Conservation (phyloP, 768 basidiomycete genomes). For the Pulveroboletus sp. region DNA sequence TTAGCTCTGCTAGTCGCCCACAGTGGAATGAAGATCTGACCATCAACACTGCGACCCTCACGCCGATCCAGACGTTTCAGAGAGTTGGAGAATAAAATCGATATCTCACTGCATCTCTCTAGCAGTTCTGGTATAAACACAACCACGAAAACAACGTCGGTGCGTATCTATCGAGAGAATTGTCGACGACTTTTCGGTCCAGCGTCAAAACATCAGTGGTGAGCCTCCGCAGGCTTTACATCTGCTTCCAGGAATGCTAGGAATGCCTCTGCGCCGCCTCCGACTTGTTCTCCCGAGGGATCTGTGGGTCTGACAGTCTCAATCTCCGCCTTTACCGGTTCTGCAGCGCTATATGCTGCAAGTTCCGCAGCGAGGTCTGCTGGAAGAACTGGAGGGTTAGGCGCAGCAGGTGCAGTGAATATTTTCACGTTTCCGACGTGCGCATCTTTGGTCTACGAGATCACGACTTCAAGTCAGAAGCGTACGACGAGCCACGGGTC, state of each 20-base stretch:
- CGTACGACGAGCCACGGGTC: background rate
- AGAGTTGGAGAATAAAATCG: background rate
- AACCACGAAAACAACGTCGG: background rate
- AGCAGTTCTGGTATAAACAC: background rate
- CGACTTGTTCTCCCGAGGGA: conserved; percentile 20
- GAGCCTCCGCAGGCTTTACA: conserved; percentile 58
- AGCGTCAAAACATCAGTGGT: conserved; percentile 36
- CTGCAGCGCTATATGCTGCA: conserved; percentile 75
- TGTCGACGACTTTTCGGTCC: conserved; percentile 6
- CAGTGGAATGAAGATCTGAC: background rate
- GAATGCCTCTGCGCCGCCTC: conserved; percentile 65
- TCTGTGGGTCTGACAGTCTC: conserved; percentile 30
- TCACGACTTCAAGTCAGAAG: background rate
- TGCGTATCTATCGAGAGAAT: conserved; percentile 16
- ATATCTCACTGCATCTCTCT: background rate
- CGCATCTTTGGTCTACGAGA: conserved; percentile 75
- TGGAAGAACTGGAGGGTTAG: conserved; percentile 72
- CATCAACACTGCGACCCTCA: background rate
- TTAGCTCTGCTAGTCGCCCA: background rate
- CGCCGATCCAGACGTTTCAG: background rate
- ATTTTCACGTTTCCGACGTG: conserved; percentile 84
- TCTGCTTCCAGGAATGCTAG: conserved; percentile 79
- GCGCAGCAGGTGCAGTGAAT: conserved; percentile 70
- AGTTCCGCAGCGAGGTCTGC: conserved; percentile 85
- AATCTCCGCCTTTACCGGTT: conserved; percentile 55